These are phyloP conservation scores for Astrocystis sublimbata DNA, from an alignment of 495 filamentous ascomycete genomes.

Conservation along the genomic window DNA sequence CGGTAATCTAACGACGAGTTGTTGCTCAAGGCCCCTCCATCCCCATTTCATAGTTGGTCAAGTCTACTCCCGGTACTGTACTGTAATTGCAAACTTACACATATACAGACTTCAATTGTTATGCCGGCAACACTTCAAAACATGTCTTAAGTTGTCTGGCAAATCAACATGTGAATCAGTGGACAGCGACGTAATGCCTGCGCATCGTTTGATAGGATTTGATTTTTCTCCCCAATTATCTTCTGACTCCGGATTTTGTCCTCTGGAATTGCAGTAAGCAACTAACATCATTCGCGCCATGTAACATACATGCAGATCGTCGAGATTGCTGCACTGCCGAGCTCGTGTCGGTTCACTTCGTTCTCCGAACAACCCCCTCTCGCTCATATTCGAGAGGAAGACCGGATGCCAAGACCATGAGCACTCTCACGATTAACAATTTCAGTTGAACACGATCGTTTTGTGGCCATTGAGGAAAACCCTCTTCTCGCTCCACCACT, in stretches of 20 bases:
- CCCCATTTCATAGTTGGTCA: too few relatives aligned
- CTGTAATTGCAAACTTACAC: neutral
- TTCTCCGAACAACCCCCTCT: neutral
- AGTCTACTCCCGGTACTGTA: neutral
- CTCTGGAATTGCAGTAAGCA: neutral
- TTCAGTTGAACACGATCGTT: conserved; percentile 67
- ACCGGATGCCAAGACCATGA: neutral
- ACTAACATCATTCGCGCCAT: neutral
- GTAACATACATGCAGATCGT: neutral
- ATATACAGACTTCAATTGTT: neutral
- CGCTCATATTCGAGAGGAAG: neutral
- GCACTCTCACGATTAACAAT: neutral
- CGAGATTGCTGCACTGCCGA: neutral
- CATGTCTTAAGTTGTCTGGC: neutral
- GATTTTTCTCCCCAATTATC: neutral
- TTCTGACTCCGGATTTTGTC: neutral
- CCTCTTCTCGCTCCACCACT: conserved; percentile 70
- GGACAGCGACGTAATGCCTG: neutral
- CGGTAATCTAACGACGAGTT: too few relatives aligned
- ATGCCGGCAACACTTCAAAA: neutral
- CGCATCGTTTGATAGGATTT: neutral
- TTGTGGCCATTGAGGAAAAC: conserved; percentile 71
- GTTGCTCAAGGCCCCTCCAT: too few relatives aligned
- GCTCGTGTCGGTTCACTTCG: neutral
- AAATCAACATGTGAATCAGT: neutral